phyloP scores from a whole-genome alignment of 805 yeast genomes.

The Clavispora fructus region DNA sequence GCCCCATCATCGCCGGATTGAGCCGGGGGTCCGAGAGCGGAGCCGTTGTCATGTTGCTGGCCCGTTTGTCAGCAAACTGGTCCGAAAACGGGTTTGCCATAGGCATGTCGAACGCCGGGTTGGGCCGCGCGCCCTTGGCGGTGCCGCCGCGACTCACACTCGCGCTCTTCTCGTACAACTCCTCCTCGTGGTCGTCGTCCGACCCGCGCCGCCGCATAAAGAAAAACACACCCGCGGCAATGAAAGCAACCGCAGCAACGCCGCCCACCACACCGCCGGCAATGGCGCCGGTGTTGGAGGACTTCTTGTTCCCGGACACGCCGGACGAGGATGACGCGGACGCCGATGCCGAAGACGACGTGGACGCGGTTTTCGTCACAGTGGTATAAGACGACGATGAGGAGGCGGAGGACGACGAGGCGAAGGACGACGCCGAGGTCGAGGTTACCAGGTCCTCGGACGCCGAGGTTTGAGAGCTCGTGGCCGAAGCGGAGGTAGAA shows the following conservation, averaged over 20 bases:
- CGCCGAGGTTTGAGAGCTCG: too few species aligned
- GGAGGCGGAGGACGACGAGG: slow-evolving; percentile 6
- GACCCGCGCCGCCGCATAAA: slow-evolving; percentile 35
- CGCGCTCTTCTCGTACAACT: slow-evolving; percentile 25
- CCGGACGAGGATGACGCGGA: neutral
- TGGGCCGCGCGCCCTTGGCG: slow-evolving; percentile 18
- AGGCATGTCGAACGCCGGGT: slow-evolving; percentile 34
- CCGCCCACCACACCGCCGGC: slow-evolving; percentile 46
- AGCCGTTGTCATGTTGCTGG: slow-evolving; percentile 11
- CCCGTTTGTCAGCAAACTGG: slow-evolving; percentile 24
- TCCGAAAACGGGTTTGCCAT: slow-evolving; percentile 62
- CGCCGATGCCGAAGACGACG: slow-evolving; percentile 1
- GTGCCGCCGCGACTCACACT: slow-evolving; percentile 25
- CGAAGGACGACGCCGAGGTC: neutral
- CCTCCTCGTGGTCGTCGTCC: slow-evolving; percentile 47
- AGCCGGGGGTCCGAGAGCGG: slow-evolving; percentile 51
- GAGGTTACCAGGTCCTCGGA: neutral
- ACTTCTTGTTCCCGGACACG: slow-evolving; percentile 13
- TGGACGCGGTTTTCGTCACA: slow-evolving; percentile 10
- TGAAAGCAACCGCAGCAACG: slow-evolving; percentile 24
- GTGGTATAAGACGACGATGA: slow-evolving; percentile 1
- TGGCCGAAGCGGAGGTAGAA: slow-evolving; percentile 1
- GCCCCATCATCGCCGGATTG: slow-evolving; percentile 74
- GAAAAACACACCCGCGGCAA: slow-evolving; percentile 24
- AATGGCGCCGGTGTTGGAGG: slow-evolving; percentile 34